Evolutionary conservation across 805 yeast genomes (phyloP), one percentile per base, ranked within the genome.

Genomic region (Ogataea ramenticola): DNA sequence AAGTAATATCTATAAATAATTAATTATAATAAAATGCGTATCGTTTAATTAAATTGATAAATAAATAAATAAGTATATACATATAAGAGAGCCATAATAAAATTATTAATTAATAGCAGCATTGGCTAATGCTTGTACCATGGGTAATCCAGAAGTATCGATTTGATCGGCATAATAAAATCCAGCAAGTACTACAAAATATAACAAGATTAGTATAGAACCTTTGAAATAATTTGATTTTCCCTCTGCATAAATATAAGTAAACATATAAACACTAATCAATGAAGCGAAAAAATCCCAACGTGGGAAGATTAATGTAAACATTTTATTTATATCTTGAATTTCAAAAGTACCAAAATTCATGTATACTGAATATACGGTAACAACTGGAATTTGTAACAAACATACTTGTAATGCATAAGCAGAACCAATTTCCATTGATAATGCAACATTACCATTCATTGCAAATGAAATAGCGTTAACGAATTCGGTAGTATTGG

Each of bases 361-460:
- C 57, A 56, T 72, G 64, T 66, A 70, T 45, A 84, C 73, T 2
- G 96, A 83, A 58, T 76, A 88, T 12, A 91, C 58, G 11, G 89
- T 95, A 58, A 93, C 74, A 2, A 93, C 81, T 1, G 99, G 99
- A 39, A 93, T 86, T 61, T 93, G 99, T 51, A 93, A 72, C 46
- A 93, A 69, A 53, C 96, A 91, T 15, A 93, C 99, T 62, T 93
- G 99, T 46, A 93, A 71, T 0, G 96, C 99, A 60, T 93, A 93
- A 0, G 99, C 99, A 49, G 95, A 82, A 47, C 99, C 99, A 62
- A 93, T 93, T 60, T 93, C 99, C 96, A 93, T 86, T 2, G 96
- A 86, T 39, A 93, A 69, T 0, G 99, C 96, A 43, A 93, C 96
- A 53, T 93, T 93, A 1, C 99, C 99, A 53, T 91, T 80, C 53